Evolutionary conservation across 495 filamentous ascomycete species (phyloP).

Genomic region (Oidiodendron maius): DNA sequence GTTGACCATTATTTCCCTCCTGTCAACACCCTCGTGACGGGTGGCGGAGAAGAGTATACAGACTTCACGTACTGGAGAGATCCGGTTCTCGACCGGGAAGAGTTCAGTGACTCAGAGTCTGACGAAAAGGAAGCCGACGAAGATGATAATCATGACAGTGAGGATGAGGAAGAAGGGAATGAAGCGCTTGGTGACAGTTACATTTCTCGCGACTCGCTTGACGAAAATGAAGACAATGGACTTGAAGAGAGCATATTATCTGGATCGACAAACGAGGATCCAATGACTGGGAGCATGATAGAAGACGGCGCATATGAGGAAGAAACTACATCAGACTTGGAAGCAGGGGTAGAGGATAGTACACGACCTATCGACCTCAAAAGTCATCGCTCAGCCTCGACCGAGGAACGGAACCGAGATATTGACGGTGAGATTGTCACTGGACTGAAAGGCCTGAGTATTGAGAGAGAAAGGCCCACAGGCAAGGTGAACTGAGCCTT

Average conservation of each 20-base stretch:
- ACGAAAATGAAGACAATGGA: conserved; percentile 33
- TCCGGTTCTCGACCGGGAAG: conserved; percentile 63
- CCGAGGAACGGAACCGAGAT: conserved; percentile 22
- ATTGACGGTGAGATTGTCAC: conserved; percentile 44
- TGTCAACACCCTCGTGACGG: conserved; percentile 65
- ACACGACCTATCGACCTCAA: conserved; percentile 10
- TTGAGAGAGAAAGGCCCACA: conserved; percentile 13
- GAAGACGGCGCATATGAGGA: conserved; percentile 30
- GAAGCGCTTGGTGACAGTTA: conserved; percentile 56
- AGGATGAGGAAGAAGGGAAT: conserved; percentile 36
- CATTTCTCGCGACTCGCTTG: conserved; percentile 44
- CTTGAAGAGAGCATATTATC: conserved; percentile 30
- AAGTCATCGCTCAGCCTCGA: background rate
- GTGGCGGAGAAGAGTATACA: conserved; percentile 78
- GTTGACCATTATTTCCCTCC: conserved; percentile 97
- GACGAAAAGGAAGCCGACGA: conserved; percentile 46
- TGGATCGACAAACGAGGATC: conserved; percentile 30
- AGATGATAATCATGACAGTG: conserved; percentile 37
- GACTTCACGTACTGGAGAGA: conserved; percentile 89
- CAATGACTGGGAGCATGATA: conserved; percentile 25
- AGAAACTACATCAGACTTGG: conserved; percentile 13
- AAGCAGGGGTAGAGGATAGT: conserved; percentile 23
- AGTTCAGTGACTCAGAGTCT: conserved; percentile 72
- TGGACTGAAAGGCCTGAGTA: conserved; percentile 29
- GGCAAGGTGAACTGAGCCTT: conserved; percentile 1